These are phyloP conservation scores for Phytophthora meadii DNA, from an alignment of 352 stramenopile species.

Conservation along the genomic window DNA sequence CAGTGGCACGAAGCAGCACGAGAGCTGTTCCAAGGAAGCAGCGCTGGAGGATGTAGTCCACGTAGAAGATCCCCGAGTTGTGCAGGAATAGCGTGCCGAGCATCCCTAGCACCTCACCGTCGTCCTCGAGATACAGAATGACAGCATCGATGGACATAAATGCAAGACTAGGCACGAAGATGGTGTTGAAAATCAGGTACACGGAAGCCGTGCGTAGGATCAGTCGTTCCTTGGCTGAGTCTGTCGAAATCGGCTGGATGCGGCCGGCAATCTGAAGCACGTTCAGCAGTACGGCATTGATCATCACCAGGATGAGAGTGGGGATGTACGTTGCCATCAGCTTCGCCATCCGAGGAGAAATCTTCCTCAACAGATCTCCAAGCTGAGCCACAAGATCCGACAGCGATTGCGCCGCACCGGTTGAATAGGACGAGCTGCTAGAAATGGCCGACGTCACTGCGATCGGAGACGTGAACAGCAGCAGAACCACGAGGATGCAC, in stretches of 20 bases:
- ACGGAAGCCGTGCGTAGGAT: slow-evolving; percentile 81
- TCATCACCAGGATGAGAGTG: slow-evolving; percentile 88
- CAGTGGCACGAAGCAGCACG: slow-evolving; percentile 74
- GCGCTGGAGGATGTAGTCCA: slow-evolving; percentile 88
- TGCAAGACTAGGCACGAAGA: slow-evolving; percentile 85
- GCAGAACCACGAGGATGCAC: slow-evolving; percentile 73
- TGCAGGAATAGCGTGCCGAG: slow-evolving; percentile 86
- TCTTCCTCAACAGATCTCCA: slow-evolving; percentile 57
- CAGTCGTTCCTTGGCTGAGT: slow-evolving; percentile 86
- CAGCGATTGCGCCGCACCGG: slow-evolving; percentile 62
- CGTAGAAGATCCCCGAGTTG: slow-evolving; percentile 91
- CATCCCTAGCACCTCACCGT: slow-evolving; percentile 82
- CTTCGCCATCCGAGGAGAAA: slow-evolving; percentile 85
- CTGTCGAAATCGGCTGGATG: slow-evolving; percentile 85
- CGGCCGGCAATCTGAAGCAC: slow-evolving; percentile 80
- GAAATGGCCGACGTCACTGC: slow-evolving; percentile 87
- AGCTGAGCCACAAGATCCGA: slow-evolving; percentile 74
- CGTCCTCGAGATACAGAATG: slow-evolving; percentile 75
- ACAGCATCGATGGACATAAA: slow-evolving; percentile 90
- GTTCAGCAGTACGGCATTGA: slow-evolving; percentile 88
- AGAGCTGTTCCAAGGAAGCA: slow-evolving; percentile 84
- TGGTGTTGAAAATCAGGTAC: slow-evolving; percentile 90
- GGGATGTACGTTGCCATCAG: slow-evolving; percentile 82
- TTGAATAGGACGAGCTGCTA: slow-evolving; percentile 69
- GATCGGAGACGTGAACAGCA: slow-evolving; percentile 86